Evolutionary conservation across 768 basidiomycete genomes (phyloP).

Genomic region (Leccinum subtestaceum): DNA sequence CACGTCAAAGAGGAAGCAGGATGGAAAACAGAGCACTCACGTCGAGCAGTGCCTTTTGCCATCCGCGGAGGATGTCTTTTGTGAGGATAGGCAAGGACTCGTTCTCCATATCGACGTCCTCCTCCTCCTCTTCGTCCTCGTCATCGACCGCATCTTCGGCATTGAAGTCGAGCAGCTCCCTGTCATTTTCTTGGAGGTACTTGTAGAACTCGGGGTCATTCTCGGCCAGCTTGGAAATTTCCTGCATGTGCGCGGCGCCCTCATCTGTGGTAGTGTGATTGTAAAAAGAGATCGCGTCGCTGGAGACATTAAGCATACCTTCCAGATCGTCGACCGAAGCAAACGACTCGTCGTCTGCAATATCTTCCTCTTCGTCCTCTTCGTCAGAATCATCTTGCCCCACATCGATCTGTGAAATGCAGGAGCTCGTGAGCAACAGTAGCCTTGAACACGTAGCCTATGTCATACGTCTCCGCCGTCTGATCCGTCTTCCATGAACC

Average conservation of each 20-base stretch:
- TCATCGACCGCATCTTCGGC: constrained; percentile 47
- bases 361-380: constrained; percentile 42
- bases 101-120: constrained; percentile 41
- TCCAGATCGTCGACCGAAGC: constrained; percentile 79
- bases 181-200: constrained; percentile 94
- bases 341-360: constrained; percentile 62
- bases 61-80: constrained; percentile 64
- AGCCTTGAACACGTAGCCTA: constrained; percentile 1
- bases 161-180: constrained; percentile 82
- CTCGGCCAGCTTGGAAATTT: constrained; percentile 85
- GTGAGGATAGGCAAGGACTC: constrained; percentile 56
- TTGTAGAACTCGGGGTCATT: constrained; percentile 99
- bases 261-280: constrained; percentile 47
- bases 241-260: constrained; percentile 69
- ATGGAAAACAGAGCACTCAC: constrained; percentile 37
- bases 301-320: constrained; percentile 33
- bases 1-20: background rate
- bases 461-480: constrained; percentile 39
- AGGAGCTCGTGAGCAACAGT: constrained; percentile 3
- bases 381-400: constrained; percentile 31
- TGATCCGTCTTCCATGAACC: constrained; percentile 67
- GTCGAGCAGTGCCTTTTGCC: constrained; percentile 90
- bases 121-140: constrained; percentile 42
- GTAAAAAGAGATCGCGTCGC: background rate
- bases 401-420: constrained; percentile 19